Conservation (phyloP, 768 basidiomycete species). For the Gymnopilus dilepis region DNA sequence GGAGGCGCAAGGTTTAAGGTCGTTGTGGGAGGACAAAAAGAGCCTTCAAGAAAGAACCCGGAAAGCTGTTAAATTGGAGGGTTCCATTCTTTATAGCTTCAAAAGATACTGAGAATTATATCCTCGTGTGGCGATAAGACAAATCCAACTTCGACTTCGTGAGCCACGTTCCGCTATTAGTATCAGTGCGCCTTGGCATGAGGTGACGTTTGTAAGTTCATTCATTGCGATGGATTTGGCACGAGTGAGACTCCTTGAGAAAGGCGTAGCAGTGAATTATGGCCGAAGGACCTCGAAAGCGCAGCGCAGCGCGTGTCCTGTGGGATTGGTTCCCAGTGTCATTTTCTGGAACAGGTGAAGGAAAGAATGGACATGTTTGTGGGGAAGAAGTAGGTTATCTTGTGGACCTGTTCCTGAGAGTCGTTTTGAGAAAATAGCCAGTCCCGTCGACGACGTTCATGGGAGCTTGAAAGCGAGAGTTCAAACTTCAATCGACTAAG, state of each 20-base stretch:
- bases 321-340: conserved; percentile 1
- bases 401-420: conserved; percentile 12
- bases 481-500: too few relatives aligned
- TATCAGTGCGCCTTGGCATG: too few relatives aligned
- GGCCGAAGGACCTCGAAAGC: background rate
- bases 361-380: background rate
- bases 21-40: background rate
- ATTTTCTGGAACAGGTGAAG: background rate
- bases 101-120: too few relatives aligned
- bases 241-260: background rate
- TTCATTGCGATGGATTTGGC: too few relatives aligned
- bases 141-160: too few relatives aligned
- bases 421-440: background rate
- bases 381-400: background rate
- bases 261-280: background rate
- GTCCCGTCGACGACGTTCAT: background rate
- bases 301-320: background rate
- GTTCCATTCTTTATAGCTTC: background rate
- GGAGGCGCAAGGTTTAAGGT: background rate
- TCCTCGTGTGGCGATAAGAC: too few relatives aligned
- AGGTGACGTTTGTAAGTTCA: too few relatives aligned
- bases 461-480: too few relatives aligned
- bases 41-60: background rate
- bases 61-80: background rate
- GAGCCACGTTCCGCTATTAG: too few relatives aligned